These are phyloP conservation scores for Testicularia cyperi DNA, from an alignment of 1,284 basidiomycete species.

Conservation along the genomic window DNA sequence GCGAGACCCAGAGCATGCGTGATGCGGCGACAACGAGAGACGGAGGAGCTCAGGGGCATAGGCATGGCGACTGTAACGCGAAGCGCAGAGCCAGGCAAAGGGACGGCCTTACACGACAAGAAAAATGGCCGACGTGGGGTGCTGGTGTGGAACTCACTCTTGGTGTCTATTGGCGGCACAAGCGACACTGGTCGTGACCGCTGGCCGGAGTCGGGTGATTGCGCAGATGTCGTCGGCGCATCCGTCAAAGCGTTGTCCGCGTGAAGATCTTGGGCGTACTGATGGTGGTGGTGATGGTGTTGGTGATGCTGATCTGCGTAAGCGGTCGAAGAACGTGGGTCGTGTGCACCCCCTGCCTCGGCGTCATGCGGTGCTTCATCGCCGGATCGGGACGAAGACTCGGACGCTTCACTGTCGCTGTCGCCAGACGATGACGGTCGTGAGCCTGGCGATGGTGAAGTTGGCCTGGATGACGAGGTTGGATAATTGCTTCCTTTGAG, in stretches of 20 bases:
- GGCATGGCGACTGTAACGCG: too few relatives aligned
- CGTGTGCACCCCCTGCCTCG: slow-evolving; percentile 2
- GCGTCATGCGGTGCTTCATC: slow-evolving; percentile 1
- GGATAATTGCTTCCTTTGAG: slow-evolving; percentile 41
- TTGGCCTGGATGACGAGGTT: slow-evolving; percentile 48
- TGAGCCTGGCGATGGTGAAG: slow-evolving; percentile 32
- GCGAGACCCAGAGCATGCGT: too few relatives aligned
- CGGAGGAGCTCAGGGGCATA: too few relatives aligned
- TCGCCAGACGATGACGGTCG: slow-evolving; percentile 42
- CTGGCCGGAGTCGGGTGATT: too few relatives aligned
- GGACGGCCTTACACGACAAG: not conserved
- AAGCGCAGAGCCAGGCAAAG: not conserved
- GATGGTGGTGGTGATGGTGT: not conserved
- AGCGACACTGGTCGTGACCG: too few relatives aligned
- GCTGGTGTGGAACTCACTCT: too few relatives aligned
- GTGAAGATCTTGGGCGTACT: too few relatives aligned
- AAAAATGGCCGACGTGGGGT: too few relatives aligned
- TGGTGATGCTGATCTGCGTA: not conserved
- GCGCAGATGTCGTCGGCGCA: too few relatives aligned
- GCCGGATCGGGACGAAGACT: slow-evolving; percentile 7
- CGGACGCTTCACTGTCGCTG: slow-evolving; percentile 15
- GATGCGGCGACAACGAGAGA: too few relatives aligned
- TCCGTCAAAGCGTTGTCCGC: too few relatives aligned
- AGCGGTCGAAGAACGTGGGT: not conserved
- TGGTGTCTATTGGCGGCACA: slow-evolving; percentile 35